These are phyloP conservation scores for Ganoderma sp. DNA, from an alignment of 1,284 basidiomycete species.

Conservation along the genomic window DNA sequence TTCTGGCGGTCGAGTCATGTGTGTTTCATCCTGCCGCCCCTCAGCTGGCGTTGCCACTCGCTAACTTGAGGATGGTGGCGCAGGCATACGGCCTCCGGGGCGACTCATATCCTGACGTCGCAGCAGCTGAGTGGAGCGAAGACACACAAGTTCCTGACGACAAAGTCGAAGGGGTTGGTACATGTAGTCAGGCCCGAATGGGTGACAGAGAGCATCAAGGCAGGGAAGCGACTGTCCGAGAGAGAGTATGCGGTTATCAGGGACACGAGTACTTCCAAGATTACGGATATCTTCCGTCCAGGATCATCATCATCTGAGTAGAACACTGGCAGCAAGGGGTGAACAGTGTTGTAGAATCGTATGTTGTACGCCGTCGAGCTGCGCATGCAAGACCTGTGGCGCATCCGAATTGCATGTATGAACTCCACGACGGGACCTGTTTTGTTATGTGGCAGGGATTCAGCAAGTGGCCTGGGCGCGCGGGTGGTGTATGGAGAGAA, in stretches of 20 bases:
- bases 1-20: conserved; percentile 62
- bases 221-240: conserved; percentile 62
- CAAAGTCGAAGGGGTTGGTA: conserved; percentile 50
- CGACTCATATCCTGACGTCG: conserved; percentile 77
- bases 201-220: conserved; percentile 67
- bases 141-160: conserved; percentile 61
- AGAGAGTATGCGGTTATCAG: conserved; percentile 57
- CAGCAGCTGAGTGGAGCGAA: conserved; percentile 69
- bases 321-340: conserved; percentile 9
- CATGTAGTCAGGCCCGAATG: conserved; percentile 75
- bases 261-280: conserved; percentile 40
- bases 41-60: not conserved
- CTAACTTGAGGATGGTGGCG: not conserved
- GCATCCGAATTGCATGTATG: conserved; percentile 4
- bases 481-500: not conserved
- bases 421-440: not conserved
- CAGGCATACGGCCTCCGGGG: conserved; percentile 60
- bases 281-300: conserved; percentile 37
- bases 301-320: conserved; percentile 22
- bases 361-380: not conserved
- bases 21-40: conserved; percentile 36
- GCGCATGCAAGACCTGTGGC: not conserved
- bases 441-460: not conserved
- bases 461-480: not conserved
- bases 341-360: not conserved